Evolutionary conservation across 139 green algal species (phyloP).

Genomic region (Yamagishiella unicocca): DNA sequence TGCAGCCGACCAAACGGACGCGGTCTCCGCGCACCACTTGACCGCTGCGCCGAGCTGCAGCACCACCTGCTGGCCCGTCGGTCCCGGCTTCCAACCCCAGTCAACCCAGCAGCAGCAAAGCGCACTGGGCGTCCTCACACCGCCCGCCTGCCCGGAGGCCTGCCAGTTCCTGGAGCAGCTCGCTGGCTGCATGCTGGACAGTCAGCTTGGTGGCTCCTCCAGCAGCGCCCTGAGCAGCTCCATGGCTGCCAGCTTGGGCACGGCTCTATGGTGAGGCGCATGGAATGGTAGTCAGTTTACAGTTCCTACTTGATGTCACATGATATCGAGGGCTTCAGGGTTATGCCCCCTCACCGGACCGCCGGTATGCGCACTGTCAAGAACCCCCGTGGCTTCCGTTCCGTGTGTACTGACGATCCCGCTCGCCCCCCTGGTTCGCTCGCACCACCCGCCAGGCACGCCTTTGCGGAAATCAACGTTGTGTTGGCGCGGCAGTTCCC

Average conservation of each 20-base stretch:
- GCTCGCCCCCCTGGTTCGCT: too few species aligned
- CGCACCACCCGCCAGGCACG: constrained; percentile 13
- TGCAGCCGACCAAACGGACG: background rate
- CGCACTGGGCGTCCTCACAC: background rate
- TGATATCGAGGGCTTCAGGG: too few species aligned
- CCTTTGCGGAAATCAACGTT: constrained; percentile 43
- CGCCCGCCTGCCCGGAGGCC: background rate
- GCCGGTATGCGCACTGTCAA: too few species aligned
- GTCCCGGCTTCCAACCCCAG: background rate
- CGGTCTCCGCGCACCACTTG: background rate
- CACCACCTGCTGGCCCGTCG: background rate
- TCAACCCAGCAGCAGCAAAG: background rate
- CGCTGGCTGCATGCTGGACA: background rate
- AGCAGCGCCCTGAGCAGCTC: background rate
- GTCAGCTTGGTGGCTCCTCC: background rate
- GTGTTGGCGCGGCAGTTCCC: constrained; percentile 28
- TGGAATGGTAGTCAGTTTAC: too few species aligned
- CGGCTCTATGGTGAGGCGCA: background rate
- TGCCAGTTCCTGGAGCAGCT: constrained; percentile 11
- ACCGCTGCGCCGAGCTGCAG: background rate
- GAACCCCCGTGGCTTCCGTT: too few species aligned
- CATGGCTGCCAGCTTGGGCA: background rate
- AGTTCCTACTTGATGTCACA: too few species aligned
- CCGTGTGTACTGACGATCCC: too few species aligned
- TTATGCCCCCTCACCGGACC: too few species aligned